Evolutionary conservation across 2,329 filamentous ascomycete species (phyloP).

Genomic region (Claviceps fusiformis): DNA sequence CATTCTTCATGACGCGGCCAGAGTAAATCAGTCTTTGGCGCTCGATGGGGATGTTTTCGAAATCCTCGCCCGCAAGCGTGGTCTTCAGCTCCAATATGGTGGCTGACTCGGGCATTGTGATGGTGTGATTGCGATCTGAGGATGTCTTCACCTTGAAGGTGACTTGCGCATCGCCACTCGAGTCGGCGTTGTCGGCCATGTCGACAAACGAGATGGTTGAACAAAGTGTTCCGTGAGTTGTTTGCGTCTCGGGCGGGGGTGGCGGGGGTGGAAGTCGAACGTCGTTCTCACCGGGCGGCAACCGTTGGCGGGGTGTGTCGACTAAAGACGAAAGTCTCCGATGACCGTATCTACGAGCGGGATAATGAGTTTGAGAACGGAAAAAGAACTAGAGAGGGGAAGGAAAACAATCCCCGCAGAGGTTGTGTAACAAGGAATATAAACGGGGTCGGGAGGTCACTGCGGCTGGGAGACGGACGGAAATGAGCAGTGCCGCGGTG

Average conservation of each 20-base stretch:
- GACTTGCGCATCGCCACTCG: slow-evolving; percentile 57
- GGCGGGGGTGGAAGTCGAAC: neutral
- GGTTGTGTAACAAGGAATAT: neutral
- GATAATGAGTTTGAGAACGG: neutral
- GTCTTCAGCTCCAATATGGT: slow-evolving; percentile 78
- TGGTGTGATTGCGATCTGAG: slow-evolving; percentile 69
- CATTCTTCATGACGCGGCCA: slow-evolving; percentile 90
- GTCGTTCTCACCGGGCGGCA: neutral
- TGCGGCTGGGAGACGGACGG: neutral
- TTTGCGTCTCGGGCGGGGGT: neutral
- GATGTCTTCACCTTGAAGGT: slow-evolving; percentile 98
- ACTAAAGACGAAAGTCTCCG: neutral
- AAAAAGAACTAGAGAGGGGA: neutral
- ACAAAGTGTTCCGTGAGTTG: neutral
- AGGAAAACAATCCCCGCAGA: neutral
- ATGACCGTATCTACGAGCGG: neutral
- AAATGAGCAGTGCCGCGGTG: neutral
- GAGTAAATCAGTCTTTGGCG: slow-evolving; percentile 95
- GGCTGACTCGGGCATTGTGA: slow-evolving; percentile 66
- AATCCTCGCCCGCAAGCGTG: slow-evolving; percentile 69
- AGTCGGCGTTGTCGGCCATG: slow-evolving; percentile 54
- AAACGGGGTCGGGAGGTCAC: neutral
- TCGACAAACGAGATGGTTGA: slow-evolving; percentile 7
- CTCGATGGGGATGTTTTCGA: slow-evolving; percentile 75
- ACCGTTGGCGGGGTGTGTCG: neutral